Percentiles rank a stretch among this genome's conserved stretches.
phyloP scores from a whole-genome alignment of 768 basidiomycete species.

The Zangia roseola region DNA sequence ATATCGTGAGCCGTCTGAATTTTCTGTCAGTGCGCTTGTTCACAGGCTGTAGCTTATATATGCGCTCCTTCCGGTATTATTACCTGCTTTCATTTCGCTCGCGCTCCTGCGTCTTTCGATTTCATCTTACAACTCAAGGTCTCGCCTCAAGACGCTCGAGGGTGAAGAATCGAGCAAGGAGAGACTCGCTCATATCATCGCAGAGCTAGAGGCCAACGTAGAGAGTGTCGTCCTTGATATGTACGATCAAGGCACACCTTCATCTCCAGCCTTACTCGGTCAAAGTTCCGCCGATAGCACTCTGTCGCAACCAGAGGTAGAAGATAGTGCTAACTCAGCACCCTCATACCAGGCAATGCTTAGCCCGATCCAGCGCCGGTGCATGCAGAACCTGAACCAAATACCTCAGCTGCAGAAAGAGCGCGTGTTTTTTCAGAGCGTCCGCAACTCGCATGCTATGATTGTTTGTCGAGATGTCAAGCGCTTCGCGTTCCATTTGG shows the following conservation, averaged over 20 bases:
- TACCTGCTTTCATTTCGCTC: constrained; percentile 58
- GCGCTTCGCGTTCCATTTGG: constrained; percentile 53
- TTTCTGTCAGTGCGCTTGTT: neutral
- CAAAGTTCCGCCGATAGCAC: neutral
- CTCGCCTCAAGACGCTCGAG: constrained; percentile 66
- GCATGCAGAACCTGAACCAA: constrained; percentile 59
- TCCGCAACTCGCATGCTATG: constrained; percentile 66
- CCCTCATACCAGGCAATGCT: constrained; percentile 44
- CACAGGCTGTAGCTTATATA: constrained; percentile 46
- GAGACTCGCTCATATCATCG: constrained; percentile 56
- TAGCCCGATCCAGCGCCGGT: constrained; percentile 53
- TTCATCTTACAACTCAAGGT: constrained; percentile 56
- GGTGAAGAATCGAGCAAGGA: constrained; percentile 45
- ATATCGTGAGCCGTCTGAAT: constrained; percentile 50
- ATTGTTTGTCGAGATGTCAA: constrained; percentile 70
- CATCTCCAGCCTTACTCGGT: constrained; percentile 6
- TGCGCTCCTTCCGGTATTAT: constrained; percentile 57
- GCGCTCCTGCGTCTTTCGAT: constrained; percentile 56
- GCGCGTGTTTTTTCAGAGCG: constrained; percentile 56
- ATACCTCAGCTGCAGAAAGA: constrained; percentile 71
- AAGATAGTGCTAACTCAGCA: constrained; percentile 3
- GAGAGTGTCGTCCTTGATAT: constrained; percentile 63
- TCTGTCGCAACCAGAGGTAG: neutral
- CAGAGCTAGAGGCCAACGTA: constrained; percentile 56
- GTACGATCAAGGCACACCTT: constrained; percentile 41